Evolutionary conservation across 306 rosid species (phyloP).

Genomic region (Dryas drummondii): DNA sequence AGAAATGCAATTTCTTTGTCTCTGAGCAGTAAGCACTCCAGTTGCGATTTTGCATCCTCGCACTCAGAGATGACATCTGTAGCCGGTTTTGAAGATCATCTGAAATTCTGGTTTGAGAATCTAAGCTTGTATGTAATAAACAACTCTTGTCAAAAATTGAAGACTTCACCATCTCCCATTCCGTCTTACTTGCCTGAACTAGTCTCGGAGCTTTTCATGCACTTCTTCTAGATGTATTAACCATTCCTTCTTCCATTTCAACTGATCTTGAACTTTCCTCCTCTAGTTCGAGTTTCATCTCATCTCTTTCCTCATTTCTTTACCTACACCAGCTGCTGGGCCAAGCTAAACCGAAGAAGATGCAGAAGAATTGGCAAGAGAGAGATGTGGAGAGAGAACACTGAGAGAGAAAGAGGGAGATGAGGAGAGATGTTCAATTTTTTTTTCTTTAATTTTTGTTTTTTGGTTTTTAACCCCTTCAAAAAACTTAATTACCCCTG

Average conservation of each 20-base stretch:
- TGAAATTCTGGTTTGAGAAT: constrained; percentile 56
- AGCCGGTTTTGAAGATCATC: constrained; percentile 56
- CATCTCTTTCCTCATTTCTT: constrained; percentile 39
- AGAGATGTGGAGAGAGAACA: too few relatives aligned
- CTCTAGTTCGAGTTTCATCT: constrained; percentile 38
- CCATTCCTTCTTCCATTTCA: constrained; percentile 86
- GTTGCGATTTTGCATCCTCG: constrained; percentile 41
- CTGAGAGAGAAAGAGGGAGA: too few relatives aligned
- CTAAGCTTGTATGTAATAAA: constrained; percentile 57
- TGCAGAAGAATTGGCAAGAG: too few relatives aligned
- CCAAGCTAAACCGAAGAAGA: too few relatives aligned
- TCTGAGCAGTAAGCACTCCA: constrained; percentile 43
- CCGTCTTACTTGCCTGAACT: constrained; percentile 54
- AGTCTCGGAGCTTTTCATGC: constrained; percentile 42
- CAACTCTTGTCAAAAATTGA: constrained; percentile 57
- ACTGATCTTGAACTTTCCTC: constrained; percentile 64
- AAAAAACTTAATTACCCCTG: too few relatives aligned
- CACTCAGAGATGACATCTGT: constrained; percentile 35
- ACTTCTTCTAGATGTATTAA: constrained; percentile 73
- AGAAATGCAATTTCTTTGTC: constrained; percentile 60
- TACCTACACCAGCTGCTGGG: too few relatives aligned
- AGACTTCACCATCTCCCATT: constrained; percentile 61
- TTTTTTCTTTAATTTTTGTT: too few relatives aligned
- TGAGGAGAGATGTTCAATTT: too few relatives aligned
- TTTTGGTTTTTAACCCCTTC: too few relatives aligned